Conservation (phyloP, 2,329 filamentous ascomycete species). For the Malbranchea zuffiana region DNA sequence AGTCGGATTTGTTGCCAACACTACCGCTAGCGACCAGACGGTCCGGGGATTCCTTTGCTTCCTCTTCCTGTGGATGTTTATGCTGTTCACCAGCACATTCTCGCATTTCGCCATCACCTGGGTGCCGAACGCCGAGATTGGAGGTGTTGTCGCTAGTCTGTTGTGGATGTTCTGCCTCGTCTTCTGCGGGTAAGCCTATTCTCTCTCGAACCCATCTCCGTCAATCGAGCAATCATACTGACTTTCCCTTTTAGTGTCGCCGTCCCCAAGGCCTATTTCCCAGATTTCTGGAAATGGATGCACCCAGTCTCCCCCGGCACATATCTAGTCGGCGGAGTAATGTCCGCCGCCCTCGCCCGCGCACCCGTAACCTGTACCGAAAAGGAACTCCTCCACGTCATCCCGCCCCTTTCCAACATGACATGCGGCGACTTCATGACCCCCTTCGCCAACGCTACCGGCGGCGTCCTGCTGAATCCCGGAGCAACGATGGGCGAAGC, state of each 20-base stretch:
- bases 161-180: slow-evolving; percentile 48
- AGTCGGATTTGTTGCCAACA: slow-evolving; percentile 38
- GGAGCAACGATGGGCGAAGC: slow-evolving; percentile 33
- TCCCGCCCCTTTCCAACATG: slow-evolving; percentile 47
- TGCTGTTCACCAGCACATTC: slow-evolving; percentile 61
- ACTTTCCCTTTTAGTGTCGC: too few species aligned
- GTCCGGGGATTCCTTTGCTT: slow-evolving; percentile 55
- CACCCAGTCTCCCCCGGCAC: slow-evolving; percentile 57
- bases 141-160: slow-evolving; percentile 51
- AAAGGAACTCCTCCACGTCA: slow-evolving; percentile 24
- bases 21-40: slow-evolving; percentile 26
- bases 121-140: slow-evolving; percentile 57
- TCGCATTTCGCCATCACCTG: slow-evolving; percentile 62
- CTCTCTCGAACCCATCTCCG: too few species aligned
- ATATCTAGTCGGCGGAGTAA: slow-evolving; percentile 40
- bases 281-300: slow-evolving; percentile 69
- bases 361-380: slow-evolving; percentile 23
- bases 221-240: too few species aligned
- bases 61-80: slow-evolving; percentile 52
- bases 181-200: slow-evolving; percentile 40
- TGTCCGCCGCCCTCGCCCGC: slow-evolving; percentile 25
- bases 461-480: slow-evolving; percentile 37
- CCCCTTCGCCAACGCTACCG: slow-evolving; percentile 26
- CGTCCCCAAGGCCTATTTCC: slow-evolving; percentile 44
- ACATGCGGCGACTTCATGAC: slow-evolving; percentile 48